Conservation (phyloP, 2,329 filamentous ascomycete genomes). For the Paracamarosporium sp. region DNA sequence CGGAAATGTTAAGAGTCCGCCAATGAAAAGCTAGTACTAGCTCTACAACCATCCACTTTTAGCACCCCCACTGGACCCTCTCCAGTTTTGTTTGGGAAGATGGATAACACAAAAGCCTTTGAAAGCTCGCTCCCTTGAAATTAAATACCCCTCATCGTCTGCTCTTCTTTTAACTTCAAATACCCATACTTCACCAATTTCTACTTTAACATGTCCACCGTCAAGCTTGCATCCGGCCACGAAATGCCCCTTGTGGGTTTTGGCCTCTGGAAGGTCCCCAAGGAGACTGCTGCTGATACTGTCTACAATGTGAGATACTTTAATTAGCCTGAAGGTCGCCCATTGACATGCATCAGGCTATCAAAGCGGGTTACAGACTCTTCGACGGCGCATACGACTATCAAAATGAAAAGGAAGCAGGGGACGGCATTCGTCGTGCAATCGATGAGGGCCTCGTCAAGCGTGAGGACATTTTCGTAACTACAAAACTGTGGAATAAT, state of each 20-base stretch:
- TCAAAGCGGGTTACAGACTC: conserved; percentile 36
- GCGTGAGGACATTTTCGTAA: conserved; percentile 79
- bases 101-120: not conserved
- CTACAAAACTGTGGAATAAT: conserved; percentile 88
- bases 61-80: conserved; percentile 6
- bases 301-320: conserved; percentile 68
- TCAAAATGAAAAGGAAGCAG: conserved; percentile 29
- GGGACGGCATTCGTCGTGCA: conserved; percentile 24
- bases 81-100: not conserved
- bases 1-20: conserved; percentile 16
- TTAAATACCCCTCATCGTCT: not conserved
- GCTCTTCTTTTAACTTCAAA: not conserved
- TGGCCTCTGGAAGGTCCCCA: conserved; percentile 84
- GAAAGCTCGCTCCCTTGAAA: not conserved
- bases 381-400: conserved; percentile 38
- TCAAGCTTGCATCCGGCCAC: conserved; percentile 70
- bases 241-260: conserved; percentile 80
- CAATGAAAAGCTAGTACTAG: conserved; percentile 12
- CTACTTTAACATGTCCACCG: conserved; percentile 39
- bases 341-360: conserved; percentile 12
- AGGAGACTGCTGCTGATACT: conserved; percentile 73
- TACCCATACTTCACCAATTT: not conserved
- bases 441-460: conserved; percentile 48
- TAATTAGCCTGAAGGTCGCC: not conserved
- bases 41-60: not conserved